These are phyloP conservation scores for Sugiyamaella americana DNA, from an alignment of 805 yeast genomes.

Conservation along the genomic window DNA sequence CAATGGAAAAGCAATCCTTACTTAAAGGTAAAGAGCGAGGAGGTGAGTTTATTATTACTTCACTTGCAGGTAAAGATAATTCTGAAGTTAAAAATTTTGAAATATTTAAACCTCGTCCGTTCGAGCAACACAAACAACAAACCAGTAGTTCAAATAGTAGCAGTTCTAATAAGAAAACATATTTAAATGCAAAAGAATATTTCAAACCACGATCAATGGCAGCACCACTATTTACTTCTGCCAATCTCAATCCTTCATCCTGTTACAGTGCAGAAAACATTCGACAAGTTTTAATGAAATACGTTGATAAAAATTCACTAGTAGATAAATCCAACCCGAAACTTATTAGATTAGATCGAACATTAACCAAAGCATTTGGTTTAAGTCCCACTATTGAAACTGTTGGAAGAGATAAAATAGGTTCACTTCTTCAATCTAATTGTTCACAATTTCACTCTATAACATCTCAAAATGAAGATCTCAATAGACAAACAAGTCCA, in stretches of 20 bases:
- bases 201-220: slow-evolving; percentile 29
- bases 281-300: slow-evolving; percentile 45
- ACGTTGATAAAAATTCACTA: slow-evolving; percentile 49
- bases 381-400: slow-evolving; percentile 28
- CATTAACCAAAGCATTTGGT: slow-evolving; percentile 41
- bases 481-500: slow-evolving; percentile 14
- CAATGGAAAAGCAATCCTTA: slow-evolving; percentile 72
- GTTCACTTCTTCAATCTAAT: slow-evolving; percentile 40
- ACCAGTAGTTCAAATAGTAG: neutral
- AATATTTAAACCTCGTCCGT: slow-evolving; percentile 46
- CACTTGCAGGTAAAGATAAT: slow-evolving; percentile 43
- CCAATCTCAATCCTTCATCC: slow-evolving; percentile 10
- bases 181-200: slow-evolving; percentile 19
- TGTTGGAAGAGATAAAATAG: slow-evolving; percentile 34
- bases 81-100: slow-evolving; percentile 52
- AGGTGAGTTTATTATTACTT: slow-evolving; percentile 62
- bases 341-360: slow-evolving; percentile 49
- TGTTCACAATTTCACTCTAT: slow-evolving; percentile 40
- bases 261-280: slow-evolving; percentile 53
- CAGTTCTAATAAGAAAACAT: neutral
- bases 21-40: slow-evolving; percentile 76
- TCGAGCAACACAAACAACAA: neutral
- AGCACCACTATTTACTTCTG: slow-evolving; percentile 19
- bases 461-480: slow-evolving; percentile 39
- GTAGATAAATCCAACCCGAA: slow-evolving; percentile 49